These are phyloP conservation scores for Trichoderma endophyticum DNA, from an alignment of 2,329 filamentous ascomycete genomes.

Conservation along the genomic window DNA sequence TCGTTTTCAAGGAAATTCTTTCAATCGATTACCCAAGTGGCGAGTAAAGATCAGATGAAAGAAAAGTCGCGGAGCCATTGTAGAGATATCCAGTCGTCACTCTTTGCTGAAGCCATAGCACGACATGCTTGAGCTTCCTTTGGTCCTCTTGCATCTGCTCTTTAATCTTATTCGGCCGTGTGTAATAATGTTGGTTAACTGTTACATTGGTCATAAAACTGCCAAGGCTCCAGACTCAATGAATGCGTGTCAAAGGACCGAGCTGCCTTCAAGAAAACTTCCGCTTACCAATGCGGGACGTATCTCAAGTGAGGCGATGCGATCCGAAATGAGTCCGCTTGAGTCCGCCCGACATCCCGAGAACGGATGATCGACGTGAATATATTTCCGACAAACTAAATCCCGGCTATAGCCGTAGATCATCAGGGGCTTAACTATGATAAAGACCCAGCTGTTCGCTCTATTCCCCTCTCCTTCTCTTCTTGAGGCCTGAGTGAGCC, in stretches of 20 bases:
- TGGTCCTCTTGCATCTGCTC: background rate
- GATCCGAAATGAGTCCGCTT: background rate
- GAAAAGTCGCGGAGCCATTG: background rate
- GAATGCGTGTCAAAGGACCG: background rate
- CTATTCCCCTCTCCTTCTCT: background rate
- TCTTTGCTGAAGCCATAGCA: background rate
- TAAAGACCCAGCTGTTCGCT: background rate
- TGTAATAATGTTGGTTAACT: background rate
- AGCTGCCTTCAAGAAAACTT: background rate
- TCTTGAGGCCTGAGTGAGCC: background rate
- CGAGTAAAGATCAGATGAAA: background rate
- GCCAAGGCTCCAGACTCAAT: background rate
- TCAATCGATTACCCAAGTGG: background rate
- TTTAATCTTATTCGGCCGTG: background rate
- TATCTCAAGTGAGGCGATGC: background rate
- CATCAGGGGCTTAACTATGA: background rate
- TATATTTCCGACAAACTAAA: background rate
- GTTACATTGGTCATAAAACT: background rate
- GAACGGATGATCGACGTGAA: background rate
- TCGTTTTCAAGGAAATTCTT: background rate
- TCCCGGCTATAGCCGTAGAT: background rate
- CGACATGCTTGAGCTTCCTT: background rate
- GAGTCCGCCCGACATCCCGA: background rate
- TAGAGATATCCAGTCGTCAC: background rate
- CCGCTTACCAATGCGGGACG: background rate